Conservation (phyloP, 257 asterid genomes). For the Misopates orontium region DNA sequence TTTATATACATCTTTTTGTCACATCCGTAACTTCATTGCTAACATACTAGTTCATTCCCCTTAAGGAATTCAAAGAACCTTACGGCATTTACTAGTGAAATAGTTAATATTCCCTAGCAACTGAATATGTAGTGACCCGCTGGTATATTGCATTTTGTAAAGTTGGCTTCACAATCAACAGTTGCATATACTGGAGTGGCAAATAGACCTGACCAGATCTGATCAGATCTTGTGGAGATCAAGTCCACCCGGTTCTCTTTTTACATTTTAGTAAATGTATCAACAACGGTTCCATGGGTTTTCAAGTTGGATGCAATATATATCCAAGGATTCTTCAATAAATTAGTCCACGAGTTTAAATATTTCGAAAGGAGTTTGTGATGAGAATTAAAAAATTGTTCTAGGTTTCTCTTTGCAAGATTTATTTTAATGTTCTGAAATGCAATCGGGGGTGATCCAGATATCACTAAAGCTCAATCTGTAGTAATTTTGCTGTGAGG, state of each 20-base stretch:
- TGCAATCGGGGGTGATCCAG: conserved; percentile 16
- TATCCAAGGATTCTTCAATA: too few species aligned
- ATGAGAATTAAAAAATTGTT: conserved; percentile 17
- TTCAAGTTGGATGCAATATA: too few species aligned
- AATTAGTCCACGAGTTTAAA: too few species aligned
- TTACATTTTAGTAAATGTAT: too few species aligned
- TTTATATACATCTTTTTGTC: not conserved
- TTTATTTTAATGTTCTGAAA: conserved; percentile 14
- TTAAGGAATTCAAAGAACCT: not conserved
- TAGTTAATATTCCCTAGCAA: not conserved
- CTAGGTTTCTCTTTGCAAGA: conserved; percentile 23
- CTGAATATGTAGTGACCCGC: not conserved
- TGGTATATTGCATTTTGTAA: not conserved
- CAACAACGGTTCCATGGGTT: too few species aligned
- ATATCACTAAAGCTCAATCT: conserved; percentile 16
- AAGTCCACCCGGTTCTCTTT: too few species aligned
- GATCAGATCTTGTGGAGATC: too few species aligned
- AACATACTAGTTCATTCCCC: not conserved
- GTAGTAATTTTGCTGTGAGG: conserved; percentile 9
- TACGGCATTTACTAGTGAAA: not conserved
- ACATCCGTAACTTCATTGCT: not conserved
- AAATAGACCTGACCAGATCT: too few species aligned
- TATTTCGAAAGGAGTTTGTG: conserved; percentile 2
- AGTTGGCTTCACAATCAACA: conserved; percentile 7
- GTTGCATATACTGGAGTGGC: not conserved